These are phyloP conservation scores for Cordyceps militaris DNA, from an alignment of 2,329 filamentous ascomycete species.

Conservation along the genomic window DNA sequence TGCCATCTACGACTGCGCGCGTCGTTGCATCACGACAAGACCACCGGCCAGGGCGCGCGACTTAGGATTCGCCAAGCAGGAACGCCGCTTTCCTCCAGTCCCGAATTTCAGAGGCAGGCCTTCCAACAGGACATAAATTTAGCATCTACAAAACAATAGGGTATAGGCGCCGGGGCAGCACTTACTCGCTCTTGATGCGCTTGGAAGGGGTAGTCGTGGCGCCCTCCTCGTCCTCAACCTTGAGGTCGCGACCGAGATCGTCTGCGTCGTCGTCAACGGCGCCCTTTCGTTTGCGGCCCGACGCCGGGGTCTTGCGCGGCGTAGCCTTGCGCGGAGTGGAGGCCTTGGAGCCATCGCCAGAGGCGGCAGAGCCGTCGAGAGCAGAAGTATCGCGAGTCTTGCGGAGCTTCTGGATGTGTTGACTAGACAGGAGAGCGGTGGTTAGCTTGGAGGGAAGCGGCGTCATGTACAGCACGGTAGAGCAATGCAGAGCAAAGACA, in stretches of 20 bases:
- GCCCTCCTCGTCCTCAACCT: constrained; percentile 20
- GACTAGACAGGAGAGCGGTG: constrained; percentile 24
- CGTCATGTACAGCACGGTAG: neutral
- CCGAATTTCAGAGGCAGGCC: neutral
- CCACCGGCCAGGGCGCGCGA: neutral
- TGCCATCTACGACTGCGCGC: neutral
- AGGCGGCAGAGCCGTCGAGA: constrained; percentile 17
- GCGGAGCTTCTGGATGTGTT: constrained; percentile 41
- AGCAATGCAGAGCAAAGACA: neutral
- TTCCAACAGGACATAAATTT: neutral
- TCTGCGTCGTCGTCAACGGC: constrained; percentile 14
- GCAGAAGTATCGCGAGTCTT: constrained; percentile 25
- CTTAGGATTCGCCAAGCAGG: neutral
- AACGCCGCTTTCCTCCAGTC: neutral
- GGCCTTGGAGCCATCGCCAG: constrained; percentile 15
- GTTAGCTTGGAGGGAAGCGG: neutral
- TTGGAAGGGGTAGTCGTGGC: constrained; percentile 18
- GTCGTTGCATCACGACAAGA: neutral
- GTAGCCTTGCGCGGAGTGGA: constrained; percentile 22
- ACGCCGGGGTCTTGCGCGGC: constrained; percentile 24
- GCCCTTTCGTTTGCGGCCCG: constrained; percentile 20
- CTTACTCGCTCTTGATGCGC: constrained; percentile 16
- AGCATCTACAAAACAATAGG: neutral
- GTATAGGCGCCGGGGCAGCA: too few species aligned
- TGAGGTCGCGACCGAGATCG: constrained; percentile 11